Evolutionary conservation across 768 basidiomycete species (phyloP).

Genomic region (Naganishia onofrii): DNA sequence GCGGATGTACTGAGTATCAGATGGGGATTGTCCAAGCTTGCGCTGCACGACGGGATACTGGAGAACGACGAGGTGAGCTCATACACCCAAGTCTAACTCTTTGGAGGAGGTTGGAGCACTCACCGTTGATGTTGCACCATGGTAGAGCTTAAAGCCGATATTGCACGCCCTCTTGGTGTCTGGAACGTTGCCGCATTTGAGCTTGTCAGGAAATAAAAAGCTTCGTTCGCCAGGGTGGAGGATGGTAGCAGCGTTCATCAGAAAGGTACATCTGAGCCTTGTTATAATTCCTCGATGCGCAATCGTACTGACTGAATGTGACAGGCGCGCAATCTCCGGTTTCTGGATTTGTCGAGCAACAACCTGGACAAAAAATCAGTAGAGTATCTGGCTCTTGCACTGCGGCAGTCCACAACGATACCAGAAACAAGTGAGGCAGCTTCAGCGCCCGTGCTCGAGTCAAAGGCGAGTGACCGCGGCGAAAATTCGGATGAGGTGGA

Average conservation of each 20-base stretch:
- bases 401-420: constrained; percentile 52
- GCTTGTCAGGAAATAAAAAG: constrained; percentile 79
- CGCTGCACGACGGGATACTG: constrained; percentile 80
- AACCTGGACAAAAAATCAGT: constrained; percentile 76
- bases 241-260: constrained; percentile 72
- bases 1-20: constrained; percentile 89
- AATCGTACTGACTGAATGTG: too few relatives aligned
- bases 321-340: constrained; percentile 73
- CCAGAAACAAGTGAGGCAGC: not conserved
- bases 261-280: constrained; percentile 64
- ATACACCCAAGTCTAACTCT: not conserved
- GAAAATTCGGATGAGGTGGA: constrained; percentile 24
- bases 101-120: not conserved
- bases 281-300: too few relatives aligned
- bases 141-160: constrained; percentile 77
- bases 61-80: constrained; percentile 62
- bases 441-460: not conserved
- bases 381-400: constrained; percentile 72
- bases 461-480: not conserved
- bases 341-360: constrained; percentile 87
- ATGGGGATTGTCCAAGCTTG: constrained; percentile 84
- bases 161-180: constrained; percentile 85
- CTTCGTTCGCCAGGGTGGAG: constrained; percentile 75
- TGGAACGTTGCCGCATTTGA: constrained; percentile 72
- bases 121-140: not conserved